Evolutionary conservation across 176 grass and related monocot genomes (phyloP).

Genomic region (Musa beccarii): DNA sequence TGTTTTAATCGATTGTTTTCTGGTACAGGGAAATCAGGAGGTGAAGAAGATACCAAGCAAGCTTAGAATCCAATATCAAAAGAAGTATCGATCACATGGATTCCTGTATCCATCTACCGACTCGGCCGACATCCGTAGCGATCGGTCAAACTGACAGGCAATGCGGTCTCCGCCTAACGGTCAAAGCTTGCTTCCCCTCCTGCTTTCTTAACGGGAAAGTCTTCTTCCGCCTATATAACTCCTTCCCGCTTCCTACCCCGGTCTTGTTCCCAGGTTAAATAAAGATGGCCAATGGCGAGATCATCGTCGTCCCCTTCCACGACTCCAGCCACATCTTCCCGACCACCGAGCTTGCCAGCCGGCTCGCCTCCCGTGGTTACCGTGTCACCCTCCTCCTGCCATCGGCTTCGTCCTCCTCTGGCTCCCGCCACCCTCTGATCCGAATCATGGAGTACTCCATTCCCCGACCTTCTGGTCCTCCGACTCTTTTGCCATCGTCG

Average conservation of each 20-base stretch:
- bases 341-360: conserved; percentile 19
- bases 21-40: background rate
- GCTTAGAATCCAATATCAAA: conserved; percentile 5
- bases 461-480: background rate
- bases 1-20: background rate
- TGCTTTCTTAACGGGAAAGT: background rate
- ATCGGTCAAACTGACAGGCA: conserved; percentile 14
- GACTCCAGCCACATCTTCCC: conserved; percentile 26
- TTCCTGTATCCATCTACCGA: conserved; percentile 16
- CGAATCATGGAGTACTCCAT: conserved; percentile 3
- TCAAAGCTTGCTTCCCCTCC: background rate
- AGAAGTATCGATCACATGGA: background rate
- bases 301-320: conserved; percentile 23
- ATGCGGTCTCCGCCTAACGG: background rate
- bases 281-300: conserved; percentile 24
- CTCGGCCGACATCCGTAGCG: conserved; percentile 6
- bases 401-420: background rate
- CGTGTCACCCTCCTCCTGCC: conserved; percentile 28
- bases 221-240: background rate
- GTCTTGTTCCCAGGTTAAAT: background rate
- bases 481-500: background rate
- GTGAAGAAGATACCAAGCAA: conserved; percentile 17
- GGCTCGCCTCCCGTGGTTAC: conserved; percentile 21
- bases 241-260: background rate
- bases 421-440: conserved; percentile 20